phyloP scores from a whole-genome alignment of 768 basidiomycete species.

The Tremella mesenterica region DNA sequence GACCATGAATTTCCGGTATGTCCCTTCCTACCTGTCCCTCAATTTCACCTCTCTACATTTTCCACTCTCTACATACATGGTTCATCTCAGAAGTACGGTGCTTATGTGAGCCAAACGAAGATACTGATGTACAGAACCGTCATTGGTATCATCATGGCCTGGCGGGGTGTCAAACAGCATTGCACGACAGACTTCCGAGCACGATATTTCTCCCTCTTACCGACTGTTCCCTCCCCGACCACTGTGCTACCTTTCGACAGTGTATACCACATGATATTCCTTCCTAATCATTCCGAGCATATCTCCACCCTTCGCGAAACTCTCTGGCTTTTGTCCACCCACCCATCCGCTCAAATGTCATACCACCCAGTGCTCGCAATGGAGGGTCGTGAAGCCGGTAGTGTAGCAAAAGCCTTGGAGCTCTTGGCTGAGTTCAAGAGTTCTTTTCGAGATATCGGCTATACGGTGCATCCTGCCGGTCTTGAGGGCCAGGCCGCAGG shows the following conservation, averaged over 20 bases:
- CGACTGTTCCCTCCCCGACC: background rate
- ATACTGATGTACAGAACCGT: conserved; percentile 9
- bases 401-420: conserved; percentile 23
- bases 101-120: background rate
- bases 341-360: conserved; percentile 22
- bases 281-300: conserved; percentile 26
- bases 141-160: conserved; percentile 18
- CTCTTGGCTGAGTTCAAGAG: conserved; percentile 29
- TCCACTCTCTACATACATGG: too few relatives aligned
- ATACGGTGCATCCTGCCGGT: conserved; percentile 31
- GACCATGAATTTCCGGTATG: conserved; percentile 22
- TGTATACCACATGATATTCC: conserved; percentile 27
- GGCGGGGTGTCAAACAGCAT: conserved; percentile 16
- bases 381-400: conserved; percentile 32
- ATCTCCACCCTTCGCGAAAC: conserved; percentile 28
- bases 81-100: background rate
- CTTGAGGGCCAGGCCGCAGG: conserved; percentile 31
- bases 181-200: conserved; percentile 21
- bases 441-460: conserved; percentile 30
- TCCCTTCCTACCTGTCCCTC: background rate
- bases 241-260: conserved; percentile 21
- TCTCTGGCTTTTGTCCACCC: conserved; percentile 33
- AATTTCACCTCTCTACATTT: too few relatives aligned
- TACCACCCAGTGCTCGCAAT: conserved; percentile 36
- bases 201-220: conserved; percentile 6